These are phyloP conservation scores for Mortierella sp. DNA, from an alignment of 371 early-diverging fungal genomes.

Conservation along the genomic window DNA sequence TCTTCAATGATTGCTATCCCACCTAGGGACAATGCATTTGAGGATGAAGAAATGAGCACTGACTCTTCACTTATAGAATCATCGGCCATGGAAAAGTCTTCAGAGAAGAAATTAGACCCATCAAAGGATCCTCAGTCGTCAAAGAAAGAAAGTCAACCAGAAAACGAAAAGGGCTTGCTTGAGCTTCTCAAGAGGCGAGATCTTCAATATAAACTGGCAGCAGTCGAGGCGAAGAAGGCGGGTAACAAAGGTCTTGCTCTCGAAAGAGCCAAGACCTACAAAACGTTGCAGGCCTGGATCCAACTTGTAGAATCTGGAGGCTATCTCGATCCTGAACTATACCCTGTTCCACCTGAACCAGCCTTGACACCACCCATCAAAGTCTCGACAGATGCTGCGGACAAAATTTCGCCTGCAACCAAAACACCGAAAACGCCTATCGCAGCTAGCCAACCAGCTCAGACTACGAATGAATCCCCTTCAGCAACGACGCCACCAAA, in stretches of 20 bases:
- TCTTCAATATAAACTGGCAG: constrained; percentile 39
- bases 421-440: neutral
- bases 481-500: constrained; percentile 1
- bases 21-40: constrained; percentile 26
- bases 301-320: constrained; percentile 41
- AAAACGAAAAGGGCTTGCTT: constrained; percentile 26
- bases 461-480: constrained; percentile 12
- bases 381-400: neutral
- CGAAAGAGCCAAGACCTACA: constrained; percentile 36
- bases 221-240: constrained; percentile 26
- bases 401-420: neutral
- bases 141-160: constrained; percentile 26
- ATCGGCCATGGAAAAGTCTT: neutral
- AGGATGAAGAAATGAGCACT: constrained; percentile 27
- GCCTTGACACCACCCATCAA: constrained; percentile 5
- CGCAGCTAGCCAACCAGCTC: neutral
- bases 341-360: constrained; percentile 13
- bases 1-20: constrained; percentile 45
- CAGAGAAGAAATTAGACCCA: neutral
- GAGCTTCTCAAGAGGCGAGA: constrained; percentile 29
- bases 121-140: constrained; percentile 5
- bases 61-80: constrained; percentile 6
- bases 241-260: constrained; percentile 29
- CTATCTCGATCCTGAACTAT: constrained; percentile 43
- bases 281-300: constrained; percentile 31